Evolutionary conservation across 257 asterid genomes (phyloP).

Genomic region (Haberlea rhodopensis): DNA sequence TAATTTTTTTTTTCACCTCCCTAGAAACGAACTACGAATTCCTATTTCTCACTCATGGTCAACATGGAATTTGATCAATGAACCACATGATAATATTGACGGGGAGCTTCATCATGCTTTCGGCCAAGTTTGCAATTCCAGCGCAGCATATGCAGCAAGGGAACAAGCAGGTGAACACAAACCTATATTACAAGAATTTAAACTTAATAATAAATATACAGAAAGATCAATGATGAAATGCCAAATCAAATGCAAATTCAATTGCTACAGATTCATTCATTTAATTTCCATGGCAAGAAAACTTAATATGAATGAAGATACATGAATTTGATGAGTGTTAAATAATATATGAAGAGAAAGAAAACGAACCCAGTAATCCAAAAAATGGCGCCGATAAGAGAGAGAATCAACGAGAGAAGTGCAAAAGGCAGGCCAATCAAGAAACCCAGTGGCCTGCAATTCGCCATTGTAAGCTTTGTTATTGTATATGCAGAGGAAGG

Average conservation of each 20-base stretch:
- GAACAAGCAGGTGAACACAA: slow-evolving; percentile 37
- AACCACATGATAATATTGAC: slow-evolving; percentile 42
- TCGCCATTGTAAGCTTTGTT: background rate
- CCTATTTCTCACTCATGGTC: slow-evolving; percentile 13
- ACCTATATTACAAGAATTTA: slow-evolving; percentile 29
- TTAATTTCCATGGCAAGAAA: background rate
- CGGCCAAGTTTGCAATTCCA: slow-evolving; percentile 41
- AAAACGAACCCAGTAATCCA: slow-evolving; percentile 50
- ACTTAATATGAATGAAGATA: background rate
- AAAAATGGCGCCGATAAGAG: slow-evolving; percentile 49
- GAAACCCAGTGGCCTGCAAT: slow-evolving; percentile 66
- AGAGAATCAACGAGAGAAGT: slow-evolving; percentile 38
- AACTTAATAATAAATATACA: background rate
- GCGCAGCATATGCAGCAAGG: slow-evolving; percentile 62
- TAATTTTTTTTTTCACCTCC: too few relatives aligned
- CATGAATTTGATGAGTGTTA: too few relatives aligned
- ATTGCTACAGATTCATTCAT: background rate
- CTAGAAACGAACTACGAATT: background rate
- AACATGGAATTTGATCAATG: slow-evolving; percentile 51
- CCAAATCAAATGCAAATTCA: background rate
- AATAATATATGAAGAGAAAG: background rate
- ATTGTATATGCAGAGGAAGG: background rate
- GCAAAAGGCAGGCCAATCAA: slow-evolving; percentile 61
- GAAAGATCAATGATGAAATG: background rate
- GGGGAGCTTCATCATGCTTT: slow-evolving; percentile 46